A percentile compares a stretch with the other conserved stretches of the same genome.
Conservation (phyloP, 73 alveolate species). For the Symbiodinium pilosum region DNA sequence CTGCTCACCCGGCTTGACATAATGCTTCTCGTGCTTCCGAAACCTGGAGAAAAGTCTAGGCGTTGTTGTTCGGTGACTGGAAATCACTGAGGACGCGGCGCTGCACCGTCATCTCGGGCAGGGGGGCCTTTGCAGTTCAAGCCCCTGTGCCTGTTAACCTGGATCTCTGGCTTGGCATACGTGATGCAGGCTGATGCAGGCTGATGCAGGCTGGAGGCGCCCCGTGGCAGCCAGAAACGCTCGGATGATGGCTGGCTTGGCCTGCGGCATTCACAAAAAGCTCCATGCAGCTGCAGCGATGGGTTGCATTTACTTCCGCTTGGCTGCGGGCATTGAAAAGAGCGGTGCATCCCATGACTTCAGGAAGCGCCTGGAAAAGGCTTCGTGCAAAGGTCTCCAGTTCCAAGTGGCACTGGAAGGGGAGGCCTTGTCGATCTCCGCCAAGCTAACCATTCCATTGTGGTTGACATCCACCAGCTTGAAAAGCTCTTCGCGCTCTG, state of each 20-base stretch:
- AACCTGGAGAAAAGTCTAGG: background rate
- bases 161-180: too few species aligned
- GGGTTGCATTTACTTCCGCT: too few species aligned
- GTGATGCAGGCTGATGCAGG: background rate
- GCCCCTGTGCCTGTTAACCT: too few species aligned
- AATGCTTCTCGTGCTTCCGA: conserved; percentile 54
- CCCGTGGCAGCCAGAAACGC: conserved; percentile 90
- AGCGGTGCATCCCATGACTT: conserved; percentile 83
- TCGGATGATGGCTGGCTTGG: conserved; percentile 85
- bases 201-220: conserved; percentile 5
- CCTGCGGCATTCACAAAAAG: background rate
- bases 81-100: conserved; percentile 10
- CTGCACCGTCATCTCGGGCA: conserved; percentile 36
- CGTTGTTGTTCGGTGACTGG: background rate
- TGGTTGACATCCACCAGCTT: conserved; percentile 50
- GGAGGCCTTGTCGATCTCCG: conserved; percentile 66
- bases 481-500: conserved; percentile 48
- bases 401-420: too few species aligned
- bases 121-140: conserved; percentile 23
- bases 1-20: conserved; percentile 84
- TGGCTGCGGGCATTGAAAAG: conserved; percentile 45
- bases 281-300: background rate
- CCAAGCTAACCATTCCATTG: conserved; percentile 68
- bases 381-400: background rate
- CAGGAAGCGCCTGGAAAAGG: conserved; percentile 62